phyloP scores from a whole-genome alignment of 2,329 filamentous ascomycete species.

The Graphilbum sp. region DNA sequence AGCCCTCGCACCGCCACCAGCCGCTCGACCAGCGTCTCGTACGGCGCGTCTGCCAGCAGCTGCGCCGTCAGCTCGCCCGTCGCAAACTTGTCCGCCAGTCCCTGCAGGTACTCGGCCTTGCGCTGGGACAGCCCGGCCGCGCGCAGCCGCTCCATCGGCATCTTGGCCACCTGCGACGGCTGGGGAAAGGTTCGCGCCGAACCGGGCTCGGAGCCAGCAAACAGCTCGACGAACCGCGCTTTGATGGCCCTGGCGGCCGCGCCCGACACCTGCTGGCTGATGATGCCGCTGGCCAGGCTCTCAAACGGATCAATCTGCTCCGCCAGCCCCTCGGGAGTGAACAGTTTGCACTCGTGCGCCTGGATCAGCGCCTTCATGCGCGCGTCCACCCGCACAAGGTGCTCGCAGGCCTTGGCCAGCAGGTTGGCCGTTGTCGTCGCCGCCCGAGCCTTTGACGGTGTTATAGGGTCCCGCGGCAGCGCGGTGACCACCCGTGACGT shows the following conservation, averaged over 20 bases:
- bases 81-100: slow-evolving; percentile 67
- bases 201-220: slow-evolving; percentile 21
- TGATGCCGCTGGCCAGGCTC: slow-evolving; percentile 69
- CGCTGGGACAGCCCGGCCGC: slow-evolving; percentile 80
- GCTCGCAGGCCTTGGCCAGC: slow-evolving; percentile 56
- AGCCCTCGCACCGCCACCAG: slow-evolving; percentile 76
- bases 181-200: slow-evolving; percentile 45
- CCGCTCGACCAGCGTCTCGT: slow-evolving; percentile 71
- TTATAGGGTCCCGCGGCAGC: slow-evolving; percentile 20
- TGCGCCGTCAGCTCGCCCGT: slow-evolving; percentile 57
- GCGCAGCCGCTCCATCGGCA: slow-evolving; percentile 51
- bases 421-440: slow-evolving; percentile 51
- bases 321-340: slow-evolving; percentile 65
- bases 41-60: slow-evolving; percentile 61
- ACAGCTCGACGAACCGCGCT: slow-evolving; percentile 64
- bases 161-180: slow-evolving; percentile 53
- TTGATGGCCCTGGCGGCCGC: slow-evolving; percentile 84
- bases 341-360: slow-evolving; percentile 59
- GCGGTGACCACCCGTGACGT: slow-evolving; percentile 40
- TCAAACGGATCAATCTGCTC: slow-evolving; percentile 83
- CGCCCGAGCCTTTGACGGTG: not conserved
- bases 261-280: slow-evolving; percentile 90
- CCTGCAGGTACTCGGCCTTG: slow-evolving; percentile 89
- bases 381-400: slow-evolving; percentile 58
- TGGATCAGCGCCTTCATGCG: slow-evolving; percentile 58